Evolutionary conservation across 371 early-diverging fungal species (phyloP).

Genomic region (Phascolomyces articulosus): DNA sequence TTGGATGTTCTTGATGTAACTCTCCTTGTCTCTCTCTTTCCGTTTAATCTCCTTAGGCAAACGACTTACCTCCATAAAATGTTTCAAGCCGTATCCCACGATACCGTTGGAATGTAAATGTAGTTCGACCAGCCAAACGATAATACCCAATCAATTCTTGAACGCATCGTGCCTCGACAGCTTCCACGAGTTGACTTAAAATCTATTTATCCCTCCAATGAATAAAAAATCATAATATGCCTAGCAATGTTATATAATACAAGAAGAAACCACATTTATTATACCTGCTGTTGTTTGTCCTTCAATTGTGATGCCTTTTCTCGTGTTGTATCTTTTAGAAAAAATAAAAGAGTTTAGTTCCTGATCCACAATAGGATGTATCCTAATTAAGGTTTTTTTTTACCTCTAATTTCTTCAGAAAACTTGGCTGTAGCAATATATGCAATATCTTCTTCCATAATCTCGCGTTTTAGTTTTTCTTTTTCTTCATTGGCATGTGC

Average conservation of each 20-base stretch:
- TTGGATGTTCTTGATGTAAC: too few relatives aligned
- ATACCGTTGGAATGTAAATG: constrained; percentile 29
- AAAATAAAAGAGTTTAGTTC: neutral
- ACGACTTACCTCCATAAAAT: constrained; percentile 31
- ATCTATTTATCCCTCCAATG: constrained; percentile 20
- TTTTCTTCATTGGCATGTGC: constrained; percentile 22
- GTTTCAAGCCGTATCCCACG: constrained; percentile 45
- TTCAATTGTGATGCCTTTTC: constrained; percentile 23
- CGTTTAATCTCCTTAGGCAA: neutral
- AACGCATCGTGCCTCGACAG: constrained; percentile 25
- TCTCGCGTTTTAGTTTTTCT: constrained; percentile 21
- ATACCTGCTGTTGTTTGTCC: constrained; percentile 29
- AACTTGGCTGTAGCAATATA: constrained; percentile 24
- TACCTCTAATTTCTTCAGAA: constrained; percentile 27
- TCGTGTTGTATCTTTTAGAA: constrained; percentile 39
- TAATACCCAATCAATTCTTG: constrained; percentile 42
- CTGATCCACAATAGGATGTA: neutral
- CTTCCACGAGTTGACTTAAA: constrained; percentile 28
- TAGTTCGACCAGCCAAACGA: constrained; percentile 33
- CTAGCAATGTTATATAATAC: neutral
- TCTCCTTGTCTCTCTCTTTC: neutral
- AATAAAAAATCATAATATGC: too few relatives aligned
- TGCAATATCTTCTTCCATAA: constrained; percentile 39
- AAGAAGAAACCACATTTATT: neutral
- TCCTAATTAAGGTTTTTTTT: neutral